Conservation (phyloP, 2,329 filamentous ascomycete species). For the Lachnum nothofagi region DNA sequence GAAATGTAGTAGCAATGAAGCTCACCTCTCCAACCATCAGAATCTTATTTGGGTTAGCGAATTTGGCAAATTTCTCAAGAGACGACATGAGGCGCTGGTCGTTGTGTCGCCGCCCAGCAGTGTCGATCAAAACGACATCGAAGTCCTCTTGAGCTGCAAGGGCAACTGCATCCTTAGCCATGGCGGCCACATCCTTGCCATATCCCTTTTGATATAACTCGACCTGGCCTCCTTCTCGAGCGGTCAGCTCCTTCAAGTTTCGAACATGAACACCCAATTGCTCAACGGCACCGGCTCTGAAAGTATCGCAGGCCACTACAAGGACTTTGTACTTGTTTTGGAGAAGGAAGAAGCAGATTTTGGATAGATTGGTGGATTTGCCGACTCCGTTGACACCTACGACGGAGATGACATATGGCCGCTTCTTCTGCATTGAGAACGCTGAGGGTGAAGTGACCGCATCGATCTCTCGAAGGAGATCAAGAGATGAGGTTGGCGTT, state of each 20-base stretch:
- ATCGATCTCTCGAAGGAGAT: slow-evolving; percentile 89
- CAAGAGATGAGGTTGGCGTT: slow-evolving; percentile 88
- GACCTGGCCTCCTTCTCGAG: slow-evolving; percentile 76
- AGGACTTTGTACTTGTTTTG: slow-evolving; percentile 96
- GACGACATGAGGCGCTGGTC: slow-evolving; percentile 93
- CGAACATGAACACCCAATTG: slow-evolving; percentile 92
- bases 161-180: slow-evolving; percentile 87
- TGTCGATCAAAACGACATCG: slow-evolving; percentile 95
- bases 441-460: slow-evolving; percentile 63
- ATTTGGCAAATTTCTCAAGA: slow-evolving; percentile 93
- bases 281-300: slow-evolving; percentile 94
- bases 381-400: slow-evolving; percentile 98
- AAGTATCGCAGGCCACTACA: slow-evolving; percentile 92
- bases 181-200: slow-evolving; percentile 92
- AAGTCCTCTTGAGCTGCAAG: slow-evolving; percentile 71
- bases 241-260: slow-evolving; percentile 83
- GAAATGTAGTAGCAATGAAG: not conserved
- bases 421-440: slow-evolving; percentile 56
- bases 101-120: slow-evolving; percentile 89
- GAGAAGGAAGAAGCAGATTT: slow-evolving; percentile 95
- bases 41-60: slow-evolving; percentile 95
- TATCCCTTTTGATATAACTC: slow-evolving; percentile 97
- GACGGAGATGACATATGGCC: slow-evolving; percentile 96
- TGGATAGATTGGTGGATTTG: slow-evolving; percentile 95
- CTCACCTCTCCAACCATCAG: slow-evolving; percentile 75